Base-by-base conservation (phyloP, 441 rosid species). In the Populus hybrid region DNA sequence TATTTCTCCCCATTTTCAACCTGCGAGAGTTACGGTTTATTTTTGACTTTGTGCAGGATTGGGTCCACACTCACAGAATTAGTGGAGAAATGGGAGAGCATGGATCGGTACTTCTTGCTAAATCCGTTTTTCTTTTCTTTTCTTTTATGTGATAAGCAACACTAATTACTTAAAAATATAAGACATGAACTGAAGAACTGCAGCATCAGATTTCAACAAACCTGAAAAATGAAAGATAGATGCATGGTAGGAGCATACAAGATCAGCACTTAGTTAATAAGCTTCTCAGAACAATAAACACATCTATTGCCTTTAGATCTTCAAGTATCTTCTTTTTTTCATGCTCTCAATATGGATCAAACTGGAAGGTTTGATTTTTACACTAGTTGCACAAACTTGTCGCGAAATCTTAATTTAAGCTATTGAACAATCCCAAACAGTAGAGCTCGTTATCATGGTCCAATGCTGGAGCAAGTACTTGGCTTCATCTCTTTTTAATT, bases 41-140 rank as follows among this genome's bases (percentile, higher is more conserved):
- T 36, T 67, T 68, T 70, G 70, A 7, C 76, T 73, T 73, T 83
- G 74, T 35, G 54, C 75, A 89, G 97, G 93, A 89, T 21, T 89
- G 93, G 93, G 63, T 89, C 73, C 78, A 83, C 79, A 83, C 83
- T 72, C 77, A 69, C 59, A 70, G 35, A 71, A 64, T 11, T 54
- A 79, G 67, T 57, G 72, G 72, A 73, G 79, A 75, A 78, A 67
- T 73, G 81, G 83, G 79, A 77, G 84, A 79, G 75, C 77, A 74
- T 40, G 77, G 68, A 73, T 83, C 74, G 85, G 94, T 90, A 84
- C 5, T 73, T 74, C 70, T 57, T 50, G 23, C 74, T 64, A 35
- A 10, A 20, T 50, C 18, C 38, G 12, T 4, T 65, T 68, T 64
- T 70, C 73, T 57, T 42, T 23, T 61, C 68, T 36, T 5, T 24